Evolutionary conservation across 2,329 filamentous ascomycete genomes (phyloP), one percentile per base, ranked within the genome.

Genomic region (Phaeosphaeria sp.): DNA sequence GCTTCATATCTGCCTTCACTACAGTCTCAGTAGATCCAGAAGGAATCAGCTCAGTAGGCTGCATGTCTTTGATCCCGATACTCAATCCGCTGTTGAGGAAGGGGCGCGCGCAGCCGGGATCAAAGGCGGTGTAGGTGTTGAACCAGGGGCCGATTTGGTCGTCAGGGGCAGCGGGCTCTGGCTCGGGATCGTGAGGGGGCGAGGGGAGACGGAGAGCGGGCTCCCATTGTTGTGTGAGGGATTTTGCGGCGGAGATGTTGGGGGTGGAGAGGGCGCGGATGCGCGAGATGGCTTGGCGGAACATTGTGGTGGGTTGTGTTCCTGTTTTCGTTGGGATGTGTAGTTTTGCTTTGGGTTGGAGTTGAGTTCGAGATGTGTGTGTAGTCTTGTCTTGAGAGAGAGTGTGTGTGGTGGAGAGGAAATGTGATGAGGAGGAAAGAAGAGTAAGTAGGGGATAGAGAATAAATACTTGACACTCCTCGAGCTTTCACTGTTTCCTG

Each of bases 61-160:
- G 15, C 9, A 49, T 20, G 48, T 36, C 15, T 17, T 50, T 24
- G 15, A 51, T 3, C 6, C 21, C 55, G 42, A 17, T 46, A 43
- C 1, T 39, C 17, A 18, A 20, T 13, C 49, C 30, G 22, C 39
- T 51, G 2, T 27, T 43, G 17, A 51, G 43, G 4, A 46, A 39
- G 20, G 18, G 43, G 27, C 20, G 57, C 11, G 36, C 56, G 8
- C 48, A 53, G 11, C 54, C 43, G 2, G 62, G 63, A 17, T 67
- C 46, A 25, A 57, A 59, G 1, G 57, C 43, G 20, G 21, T 51
- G 51, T 51, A 59, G 3, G 57, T 59, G 2, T n/a, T 46, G 52
- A 60, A 60, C 8, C 21, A 45, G 5, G 22, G 18, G 6, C 42
- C n/a, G 4, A 49, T 24, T 2, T 44, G 8, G 17, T 39, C 49